Evolutionary conservation across 1,284 basidiomycete genomes (phyloP).

Genomic region (Melampsora larici-populina): DNA sequence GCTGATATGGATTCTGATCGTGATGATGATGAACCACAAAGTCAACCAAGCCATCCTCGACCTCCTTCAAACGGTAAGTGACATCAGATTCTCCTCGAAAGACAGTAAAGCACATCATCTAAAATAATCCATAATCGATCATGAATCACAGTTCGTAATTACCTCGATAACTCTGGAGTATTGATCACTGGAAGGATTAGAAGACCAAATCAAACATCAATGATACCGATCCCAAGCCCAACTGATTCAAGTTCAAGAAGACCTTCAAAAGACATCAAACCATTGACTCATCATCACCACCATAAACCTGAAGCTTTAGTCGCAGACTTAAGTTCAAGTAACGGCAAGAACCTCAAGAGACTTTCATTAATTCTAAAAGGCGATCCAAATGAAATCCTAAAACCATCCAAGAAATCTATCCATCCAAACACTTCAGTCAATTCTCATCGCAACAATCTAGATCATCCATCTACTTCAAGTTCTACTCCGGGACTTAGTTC

Average conservation of each 20-base stretch:
- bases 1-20: neutral
- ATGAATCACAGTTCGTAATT: neutral
- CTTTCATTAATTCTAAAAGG: neutral
- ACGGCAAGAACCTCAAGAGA: neutral
- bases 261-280: neutral
- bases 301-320: neutral
- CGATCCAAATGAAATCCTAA: neutral
- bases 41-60: neutral
- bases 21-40: neutral
- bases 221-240: neutral
- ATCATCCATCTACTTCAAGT: no score
- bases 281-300: neutral
- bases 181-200: neutral
- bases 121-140: no score
- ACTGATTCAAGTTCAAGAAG: neutral
- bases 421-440: no score
- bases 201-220: neutral
- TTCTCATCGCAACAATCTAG: no score
- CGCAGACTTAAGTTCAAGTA: neutral
- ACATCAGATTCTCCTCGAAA: no score
- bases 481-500: no score
- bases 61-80: neutral
- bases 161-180: slow-evolving; percentile 1
- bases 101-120: no score
- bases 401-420: neutral